Evolutionary conservation across 352 stramenopile genomes (phyloP).

Genomic region (Globisporangium rhizosaccharum): DNA sequence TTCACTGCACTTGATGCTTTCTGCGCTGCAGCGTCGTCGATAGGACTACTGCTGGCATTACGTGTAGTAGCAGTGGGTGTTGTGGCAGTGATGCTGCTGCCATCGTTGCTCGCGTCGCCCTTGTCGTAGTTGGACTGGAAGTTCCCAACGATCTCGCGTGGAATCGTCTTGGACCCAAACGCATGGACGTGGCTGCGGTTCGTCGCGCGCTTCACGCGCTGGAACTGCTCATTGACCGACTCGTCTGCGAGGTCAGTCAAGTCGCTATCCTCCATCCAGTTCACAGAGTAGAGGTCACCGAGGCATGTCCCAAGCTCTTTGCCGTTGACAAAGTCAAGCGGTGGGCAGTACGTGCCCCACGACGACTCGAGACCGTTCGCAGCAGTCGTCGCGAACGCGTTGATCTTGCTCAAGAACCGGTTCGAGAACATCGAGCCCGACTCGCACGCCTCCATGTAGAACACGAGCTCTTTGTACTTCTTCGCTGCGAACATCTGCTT

Average conservation of each 20-base stretch:
- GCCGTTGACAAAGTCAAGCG: conserved; percentile 65
- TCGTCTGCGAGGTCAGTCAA: conserved; percentile 71
- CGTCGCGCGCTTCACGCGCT: conserved; percentile 64
- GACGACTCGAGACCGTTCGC: conserved; percentile 86
- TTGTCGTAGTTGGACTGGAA: conserved; percentile 80
- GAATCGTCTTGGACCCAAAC: conserved; percentile 57
- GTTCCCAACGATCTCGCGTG: conserved; percentile 75
- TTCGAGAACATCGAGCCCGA: conserved; percentile 88
- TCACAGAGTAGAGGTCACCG: conserved; percentile 87
- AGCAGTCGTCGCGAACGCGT: conserved; percentile 87
- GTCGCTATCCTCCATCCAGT: conserved; percentile 91
- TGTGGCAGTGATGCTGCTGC: not conserved
- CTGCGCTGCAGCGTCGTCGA: not conserved
- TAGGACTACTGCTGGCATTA: not conserved
- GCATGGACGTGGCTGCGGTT: conserved; percentile 78
- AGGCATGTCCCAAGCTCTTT: conserved; percentile 74
- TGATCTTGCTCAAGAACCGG: conserved; percentile 71
- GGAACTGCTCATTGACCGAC: conserved; percentile 74
- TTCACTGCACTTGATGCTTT: conserved; percentile 31
- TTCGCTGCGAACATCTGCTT: conserved; percentile 76
- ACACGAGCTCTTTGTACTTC: conserved; percentile 89
- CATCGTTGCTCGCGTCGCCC: conserved; percentile 17
- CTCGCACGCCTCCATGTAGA: conserved; percentile 91
- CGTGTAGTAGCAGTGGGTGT: not conserved
- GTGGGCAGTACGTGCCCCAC: conserved; percentile 88